Evolutionary conservation across 139 green algal genomes (phyloP).

Genomic region (Tetradesmus lagerheimii): DNA sequence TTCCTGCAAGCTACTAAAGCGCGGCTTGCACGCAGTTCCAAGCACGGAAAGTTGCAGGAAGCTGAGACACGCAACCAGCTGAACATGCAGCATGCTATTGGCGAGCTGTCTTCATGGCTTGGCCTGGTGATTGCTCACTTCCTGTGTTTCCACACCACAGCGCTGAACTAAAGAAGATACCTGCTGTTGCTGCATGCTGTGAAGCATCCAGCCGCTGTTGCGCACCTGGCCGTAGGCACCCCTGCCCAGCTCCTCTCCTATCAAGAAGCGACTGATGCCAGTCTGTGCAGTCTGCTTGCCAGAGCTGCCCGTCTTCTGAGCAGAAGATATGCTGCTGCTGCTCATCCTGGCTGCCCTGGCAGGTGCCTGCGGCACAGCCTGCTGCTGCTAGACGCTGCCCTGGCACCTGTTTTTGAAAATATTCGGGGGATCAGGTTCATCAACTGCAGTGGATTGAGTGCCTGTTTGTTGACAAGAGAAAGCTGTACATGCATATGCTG

Average conservation of each 20-base stretch:
- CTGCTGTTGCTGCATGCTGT: background rate
- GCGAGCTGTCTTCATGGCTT: background rate
- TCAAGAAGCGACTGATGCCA: slow-evolving; percentile 57
- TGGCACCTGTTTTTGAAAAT: background rate
- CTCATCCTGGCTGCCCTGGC: background rate
- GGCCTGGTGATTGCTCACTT: background rate
- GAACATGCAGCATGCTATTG: background rate
- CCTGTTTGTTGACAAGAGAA: background rate
- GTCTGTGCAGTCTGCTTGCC: background rate
- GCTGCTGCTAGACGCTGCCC: background rate
- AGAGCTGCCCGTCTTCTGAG: background rate
- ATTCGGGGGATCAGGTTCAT: background rate
- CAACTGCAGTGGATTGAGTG: background rate
- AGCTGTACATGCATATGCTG: background rate
- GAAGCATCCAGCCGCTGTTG: background rate
- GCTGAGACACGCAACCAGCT: background rate
- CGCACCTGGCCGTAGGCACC: slow-evolving; percentile 83
- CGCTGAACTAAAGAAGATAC: background rate
- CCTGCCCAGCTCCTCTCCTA: slow-evolving; percentile 91
- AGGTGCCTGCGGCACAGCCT: background rate
- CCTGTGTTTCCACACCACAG: background rate
- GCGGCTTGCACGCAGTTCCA: background rate
- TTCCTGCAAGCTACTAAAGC: background rate
- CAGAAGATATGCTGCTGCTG: slow-evolving; percentile 7
- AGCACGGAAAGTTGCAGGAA: background rate